These are phyloP conservation scores for Neofusicoccum cordaticola DNA, from an alignment of 2,329 filamentous ascomycete species.

Conservation along the genomic window DNA sequence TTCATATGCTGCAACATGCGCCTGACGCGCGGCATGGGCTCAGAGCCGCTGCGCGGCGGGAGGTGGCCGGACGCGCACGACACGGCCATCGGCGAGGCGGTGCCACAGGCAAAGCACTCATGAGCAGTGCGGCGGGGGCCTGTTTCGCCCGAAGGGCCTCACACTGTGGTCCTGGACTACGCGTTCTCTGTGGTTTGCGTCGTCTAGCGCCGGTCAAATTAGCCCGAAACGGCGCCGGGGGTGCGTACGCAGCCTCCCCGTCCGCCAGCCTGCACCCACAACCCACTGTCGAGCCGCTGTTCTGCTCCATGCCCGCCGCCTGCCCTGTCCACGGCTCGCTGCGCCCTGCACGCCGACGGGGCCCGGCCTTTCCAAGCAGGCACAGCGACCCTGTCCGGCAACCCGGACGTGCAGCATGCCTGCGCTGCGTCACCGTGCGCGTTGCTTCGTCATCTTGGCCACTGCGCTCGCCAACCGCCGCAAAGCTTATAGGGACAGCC, in stretches of 20 bases:
- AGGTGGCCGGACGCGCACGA: not conserved
- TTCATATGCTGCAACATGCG: not conserved
- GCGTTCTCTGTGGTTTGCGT: conserved; percentile 6
- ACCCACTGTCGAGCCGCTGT: too few species aligned
- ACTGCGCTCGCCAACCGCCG: not conserved
- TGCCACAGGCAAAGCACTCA: not conserved
- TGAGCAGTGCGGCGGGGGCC: not conserved
- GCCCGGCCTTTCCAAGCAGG: too few species aligned
- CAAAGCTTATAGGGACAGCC: not conserved
- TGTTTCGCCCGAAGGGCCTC: not conserved
- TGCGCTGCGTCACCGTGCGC: too few species aligned
- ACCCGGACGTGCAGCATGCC: too few species aligned
- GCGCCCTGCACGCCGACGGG: too few species aligned
- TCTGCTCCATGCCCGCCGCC: too few species aligned
- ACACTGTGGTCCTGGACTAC: not conserved
- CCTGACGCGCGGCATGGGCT: conserved; percentile 5
- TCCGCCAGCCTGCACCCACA: not conserved
- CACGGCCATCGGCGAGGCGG: not conserved
- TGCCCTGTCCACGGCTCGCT: too few species aligned
- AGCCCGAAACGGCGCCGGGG: not conserved
- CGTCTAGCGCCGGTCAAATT: conserved; percentile 8
- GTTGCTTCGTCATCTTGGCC: conserved; percentile 2
- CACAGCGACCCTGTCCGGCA: too few species aligned
- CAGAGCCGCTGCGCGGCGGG: not conserved
- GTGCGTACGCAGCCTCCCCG: not conserved